phyloP scores from a whole-genome alignment of 192 early-diverging fungal genomes.

The Gaertneriomyces sp. region DNA sequence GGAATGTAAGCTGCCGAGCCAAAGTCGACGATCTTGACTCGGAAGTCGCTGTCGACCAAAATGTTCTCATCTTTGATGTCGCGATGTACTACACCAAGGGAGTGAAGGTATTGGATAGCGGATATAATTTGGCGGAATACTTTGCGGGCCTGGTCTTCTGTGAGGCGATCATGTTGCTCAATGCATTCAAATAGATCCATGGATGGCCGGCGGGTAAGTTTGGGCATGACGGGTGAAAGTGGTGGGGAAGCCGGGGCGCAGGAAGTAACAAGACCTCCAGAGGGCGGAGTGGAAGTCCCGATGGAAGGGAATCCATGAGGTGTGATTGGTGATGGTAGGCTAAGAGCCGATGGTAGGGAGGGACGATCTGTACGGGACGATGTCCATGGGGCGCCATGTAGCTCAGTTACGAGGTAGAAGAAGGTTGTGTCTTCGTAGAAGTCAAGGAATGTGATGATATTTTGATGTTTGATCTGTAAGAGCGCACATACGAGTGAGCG shows the following conservation, averaged over 20 bases:
- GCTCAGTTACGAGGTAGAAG: constrained; percentile 49
- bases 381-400: constrained; percentile 45
- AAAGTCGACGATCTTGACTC: constrained; percentile 57
- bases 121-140: constrained; percentile 41
- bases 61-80: constrained; percentile 65
- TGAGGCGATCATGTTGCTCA: constrained; percentile 39
- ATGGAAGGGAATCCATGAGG: neutral
- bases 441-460: constrained; percentile 45
- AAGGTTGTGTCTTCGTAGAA: constrained; percentile 45
- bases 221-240: constrained; percentile 20
- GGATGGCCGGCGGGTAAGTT: constrained; percentile 20
- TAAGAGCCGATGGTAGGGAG: neutral
- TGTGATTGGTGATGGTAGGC: constrained; percentile 13
- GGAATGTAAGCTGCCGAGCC: constrained; percentile 43
- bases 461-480: constrained; percentile 32
- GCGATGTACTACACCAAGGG: constrained; percentile 45
- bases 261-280: constrained; percentile 2
- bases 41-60: constrained; percentile 46
- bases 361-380: neutral
- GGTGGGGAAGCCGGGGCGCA: constrained; percentile 14
- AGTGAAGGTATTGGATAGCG: constrained; percentile 44
- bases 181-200: constrained; percentile 58
- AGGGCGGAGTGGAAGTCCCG: neutral
- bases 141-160: constrained; percentile 28
- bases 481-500: neutral